A percentile compares a stretch with the other conserved stretches of the same genome.
These are phyloP conservation scores for Stenogyne calaminthoides DNA, from an alignment of 305 asterid species.

Conservation along the genomic window DNA sequence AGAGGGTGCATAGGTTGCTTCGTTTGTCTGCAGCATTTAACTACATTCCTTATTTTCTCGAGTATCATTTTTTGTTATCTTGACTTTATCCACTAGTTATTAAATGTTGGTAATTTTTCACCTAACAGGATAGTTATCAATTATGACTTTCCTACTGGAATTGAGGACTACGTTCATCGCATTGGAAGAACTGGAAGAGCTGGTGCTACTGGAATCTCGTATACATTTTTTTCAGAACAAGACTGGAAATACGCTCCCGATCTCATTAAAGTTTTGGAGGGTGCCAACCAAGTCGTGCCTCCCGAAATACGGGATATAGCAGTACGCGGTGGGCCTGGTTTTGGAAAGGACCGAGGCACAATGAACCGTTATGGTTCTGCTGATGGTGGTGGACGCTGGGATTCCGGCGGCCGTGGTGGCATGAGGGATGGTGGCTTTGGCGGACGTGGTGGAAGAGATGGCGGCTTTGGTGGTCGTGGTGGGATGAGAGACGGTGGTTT, in stretches of 20 bases:
- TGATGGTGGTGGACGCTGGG: conserved; percentile 78
- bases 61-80: not conserved
- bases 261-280: conserved; percentile 82
- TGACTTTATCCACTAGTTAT: conserved; percentile 3
- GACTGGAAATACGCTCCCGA: conserved; percentile 95
- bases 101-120: conserved; percentile 2
- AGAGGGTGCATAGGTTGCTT: not conserved
- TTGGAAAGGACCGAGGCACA: conserved; percentile 68
- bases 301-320: conserved; percentile 86
- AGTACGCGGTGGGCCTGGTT: conserved; percentile 71
- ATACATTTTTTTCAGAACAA: conserved; percentile 93
- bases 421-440: conserved; percentile 58
- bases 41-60: not conserved
- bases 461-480: conserved; percentile 59
- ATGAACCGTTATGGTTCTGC: conserved; percentile 64
- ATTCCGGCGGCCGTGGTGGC: conserved; percentile 70
- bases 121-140: conserved; percentile 81
- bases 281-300: conserved; percentile 95
- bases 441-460: conserved; percentile 71
- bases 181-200: conserved; percentile 99
- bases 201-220: conserved; percentile 89
- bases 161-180: conserved; percentile 97
- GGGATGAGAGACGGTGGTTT: conserved; percentile 70
- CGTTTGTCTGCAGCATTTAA: not conserved
- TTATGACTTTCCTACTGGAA: conserved; percentile 90